A percentile compares a stretch with the other conserved stretches of the same genome.
Evolutionary conservation across 2,329 filamentous ascomycete species (phyloP).

Genomic region (Paecilomyces variotii): DNA sequence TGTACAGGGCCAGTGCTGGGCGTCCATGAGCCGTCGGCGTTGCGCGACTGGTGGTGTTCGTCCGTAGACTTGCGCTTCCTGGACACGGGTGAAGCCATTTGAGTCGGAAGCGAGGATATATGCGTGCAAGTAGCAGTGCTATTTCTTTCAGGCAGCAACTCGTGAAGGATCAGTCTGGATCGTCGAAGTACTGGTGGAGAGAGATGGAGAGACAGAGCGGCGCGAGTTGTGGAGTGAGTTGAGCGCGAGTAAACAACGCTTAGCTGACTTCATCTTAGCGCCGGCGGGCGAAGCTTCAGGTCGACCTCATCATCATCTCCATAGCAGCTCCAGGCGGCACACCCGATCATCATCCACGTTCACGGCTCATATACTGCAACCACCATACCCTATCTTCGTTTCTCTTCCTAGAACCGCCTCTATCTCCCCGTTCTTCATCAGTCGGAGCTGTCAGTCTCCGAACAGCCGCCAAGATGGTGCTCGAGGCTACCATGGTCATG

Average conservation of each 20-base stretch:
- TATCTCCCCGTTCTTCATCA: conserved; percentile 3
- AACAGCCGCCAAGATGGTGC: conserved; percentile 67
- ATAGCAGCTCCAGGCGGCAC: not conserved
- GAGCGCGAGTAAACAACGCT: conserved; percentile 2
- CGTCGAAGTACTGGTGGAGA: not conserved
- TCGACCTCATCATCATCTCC: not conserved
- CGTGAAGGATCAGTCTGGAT: not conserved
- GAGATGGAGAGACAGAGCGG: not conserved
- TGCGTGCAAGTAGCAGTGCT: not conserved
- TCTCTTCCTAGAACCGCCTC: conserved; percentile 1
- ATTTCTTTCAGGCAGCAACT: not conserved
- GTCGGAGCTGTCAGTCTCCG: conserved; percentile 5
- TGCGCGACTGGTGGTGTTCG: conserved; percentile 19
- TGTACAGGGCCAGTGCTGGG: conserved; percentile 52
- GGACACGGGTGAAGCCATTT: conserved; percentile 27
- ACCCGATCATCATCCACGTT: not conserved
- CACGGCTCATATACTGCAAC: not conserved
- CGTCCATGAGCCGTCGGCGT: conserved; percentile 43
- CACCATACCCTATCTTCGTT: not conserved
- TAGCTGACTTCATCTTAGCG: not conserved
- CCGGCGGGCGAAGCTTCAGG: not conserved
- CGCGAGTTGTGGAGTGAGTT: not conserved
- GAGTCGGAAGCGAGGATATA: not conserved
- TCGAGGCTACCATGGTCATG: conserved; percentile 99
- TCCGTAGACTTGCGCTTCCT: conserved; percentile 35